Base-by-base conservation (phyloP, 768 basidiomycete species). In the Lyophyllum atratum region DNA sequence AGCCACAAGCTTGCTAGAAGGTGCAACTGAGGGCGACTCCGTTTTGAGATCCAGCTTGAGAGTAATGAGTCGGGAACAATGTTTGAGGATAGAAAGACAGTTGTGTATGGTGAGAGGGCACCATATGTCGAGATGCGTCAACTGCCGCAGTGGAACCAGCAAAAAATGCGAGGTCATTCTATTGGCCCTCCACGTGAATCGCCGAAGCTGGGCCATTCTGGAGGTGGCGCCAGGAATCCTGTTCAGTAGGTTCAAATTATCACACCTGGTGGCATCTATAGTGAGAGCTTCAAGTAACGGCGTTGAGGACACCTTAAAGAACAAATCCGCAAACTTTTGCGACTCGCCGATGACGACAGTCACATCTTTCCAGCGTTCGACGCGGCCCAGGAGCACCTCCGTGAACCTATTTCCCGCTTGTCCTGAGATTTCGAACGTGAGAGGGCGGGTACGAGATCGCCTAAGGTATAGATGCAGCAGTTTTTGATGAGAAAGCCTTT, bases 21-120 rank as follows among this genome's bases (percentile, higher is more conserved):
- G 14, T 17, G 33, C 24, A 21, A n/a, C 22, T 12, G 5, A 2
- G 3, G 17, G 1, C 19, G 46, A 55, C 21, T 22, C 10, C 22
- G 33, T 33, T 42, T 55, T 55, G 24, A 47, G 22, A 26, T 55
- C 54, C 17, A 55, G 24, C 19, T 37, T 34, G 46, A 55, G 47
- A 21, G 7, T 31, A 4, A 40, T 26, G 19, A 55, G 45, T 1
- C 26, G 19, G 15, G 15, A 6, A 22, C 54, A 48, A 12, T 17
- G 21, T 19, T 17, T 26, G 24, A 54, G 21, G 19, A 55, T 42
- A 4, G 33, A 19, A 49, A 55, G 11, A 26, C 54, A 55, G 22
- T 55, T 46, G 12, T 40, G 44, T 25, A 55, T 24, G 24, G 22
- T 26, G 17, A 55, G n/a, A 49, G 45, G 34, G 42, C 54, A 55